These are phyloP conservation scores for Leishmania turanica DNA, from an alignment of 208 protist genomes.

Conservation along the genomic window DNA sequence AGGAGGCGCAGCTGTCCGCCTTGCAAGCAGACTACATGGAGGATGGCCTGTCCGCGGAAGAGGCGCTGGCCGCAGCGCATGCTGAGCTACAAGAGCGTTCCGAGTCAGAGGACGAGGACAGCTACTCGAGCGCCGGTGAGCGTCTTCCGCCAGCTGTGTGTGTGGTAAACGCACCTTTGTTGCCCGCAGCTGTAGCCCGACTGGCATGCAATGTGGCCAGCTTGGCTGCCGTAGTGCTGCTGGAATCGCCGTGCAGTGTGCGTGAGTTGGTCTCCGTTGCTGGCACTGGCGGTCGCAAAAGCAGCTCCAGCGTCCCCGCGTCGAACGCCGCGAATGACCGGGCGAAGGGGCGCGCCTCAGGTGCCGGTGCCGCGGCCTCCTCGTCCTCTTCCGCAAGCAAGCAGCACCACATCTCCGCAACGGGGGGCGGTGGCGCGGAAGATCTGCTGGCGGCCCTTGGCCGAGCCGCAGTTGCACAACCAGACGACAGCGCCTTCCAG, in stretches of 20 bases:
- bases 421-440: neutral
- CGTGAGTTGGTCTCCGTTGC: slow-evolving; percentile 17
- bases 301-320: neutral
- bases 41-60: slow-evolving; percentile 62
- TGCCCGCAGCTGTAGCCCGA: slow-evolving; percentile 7
- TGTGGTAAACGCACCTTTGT: slow-evolving; percentile 13
- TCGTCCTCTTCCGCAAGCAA: neutral
- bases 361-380: neutral
- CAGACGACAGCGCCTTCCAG: slow-evolving; percentile 11
- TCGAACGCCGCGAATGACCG: slow-evolving; percentile 1
- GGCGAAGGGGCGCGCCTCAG: slow-evolving; percentile 8
- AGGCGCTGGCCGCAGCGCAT: slow-evolving; percentile 46
- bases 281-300: neutral
- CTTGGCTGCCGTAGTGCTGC: slow-evolving; percentile 20
- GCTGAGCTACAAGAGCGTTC: slow-evolving; percentile 44
- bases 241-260: slow-evolving; percentile 26
- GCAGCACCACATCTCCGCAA: neutral
- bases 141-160: slow-evolving; percentile 42
- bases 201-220: slow-evolving; percentile 11
- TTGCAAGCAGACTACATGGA: slow-evolving; percentile 68
- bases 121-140: slow-evolving; percentile 13
- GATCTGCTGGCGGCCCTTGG: slow-evolving; percentile 20
- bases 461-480: neutral
- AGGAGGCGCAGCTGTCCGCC: slow-evolving; percentile 26
- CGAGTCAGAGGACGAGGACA: slow-evolving; percentile 32